Base-by-base conservation (phyloP, 2,329 filamentous ascomycete genomes). In the Phaeosphaeria sp. region DNA sequence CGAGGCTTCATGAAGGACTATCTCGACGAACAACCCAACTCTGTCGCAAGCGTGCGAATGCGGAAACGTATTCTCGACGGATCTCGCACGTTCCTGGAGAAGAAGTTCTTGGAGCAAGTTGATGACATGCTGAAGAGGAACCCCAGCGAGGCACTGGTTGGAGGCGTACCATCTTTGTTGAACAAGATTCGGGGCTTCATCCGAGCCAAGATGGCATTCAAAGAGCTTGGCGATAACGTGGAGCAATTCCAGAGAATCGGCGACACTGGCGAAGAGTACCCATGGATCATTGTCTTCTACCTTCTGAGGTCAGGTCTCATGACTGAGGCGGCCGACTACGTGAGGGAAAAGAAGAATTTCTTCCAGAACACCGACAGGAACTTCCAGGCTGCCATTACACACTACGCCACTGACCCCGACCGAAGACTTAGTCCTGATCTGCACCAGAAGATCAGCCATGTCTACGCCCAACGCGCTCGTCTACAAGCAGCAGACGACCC, bases 161-260 rank as follows among this genome's bases (percentile, higher is more conserved):
- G 95, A 58, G 95, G 95, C 63, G 87, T 93, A 42, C 95, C 95
- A 1, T 92, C 93, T 53, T 87, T 92, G 21, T 85, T 93, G 64
- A 96, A 91, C 82, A 96, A 96, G 79, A 90, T 97, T 72, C 92
- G 92, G 72, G 95, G 92, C 7, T 99, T 94, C 73, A 92, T 99
- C 66, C 88, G 93, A 49, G 84, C 97, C 56, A 88, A 91, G 59
- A 86, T 89, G 43, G 85, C 87, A 1, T 87, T 92, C 57, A 96
- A 93, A 77, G 92, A 96, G 71, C 85, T 98, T 44, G 91, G 91
- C 1, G 88, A 90, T 2, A 91, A 96, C 72, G 91, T 90, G 60
- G 87, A 89, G 4, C 88, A 94, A 64, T 83, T 97, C 47, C 92
- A 96, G 76, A 87, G 89, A 75, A 85, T 93, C 48, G 87, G 78